These are phyloP conservation scores for Vitis hybrid DNA, from an alignment of 177 flowering plant genomes.

Conservation along the genomic window DNA sequence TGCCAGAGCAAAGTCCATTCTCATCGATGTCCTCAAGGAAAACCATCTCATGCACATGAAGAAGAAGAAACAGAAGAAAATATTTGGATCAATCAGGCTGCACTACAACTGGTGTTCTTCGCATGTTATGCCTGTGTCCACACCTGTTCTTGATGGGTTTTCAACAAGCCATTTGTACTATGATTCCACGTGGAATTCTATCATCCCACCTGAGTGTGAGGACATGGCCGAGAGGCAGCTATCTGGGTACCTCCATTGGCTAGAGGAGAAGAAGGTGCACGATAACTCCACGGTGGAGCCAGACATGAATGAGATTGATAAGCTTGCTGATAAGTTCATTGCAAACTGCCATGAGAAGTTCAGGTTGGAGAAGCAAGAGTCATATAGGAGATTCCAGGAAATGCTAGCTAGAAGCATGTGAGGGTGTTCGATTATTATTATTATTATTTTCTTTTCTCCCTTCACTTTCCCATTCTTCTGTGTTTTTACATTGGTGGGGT, in stretches of 20 bases:
- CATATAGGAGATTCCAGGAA: conserved; percentile 85
- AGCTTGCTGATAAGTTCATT: conserved; percentile 82
- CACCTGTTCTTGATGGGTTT: conserved; percentile 21
- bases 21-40: conserved; percentile 42
- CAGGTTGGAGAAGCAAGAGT: conserved; percentile 91
- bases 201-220: conserved; percentile 21
- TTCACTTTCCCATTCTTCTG: conserved; percentile 8
- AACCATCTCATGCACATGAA: conserved; percentile 31
- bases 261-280: conserved; percentile 56
- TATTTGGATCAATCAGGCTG: conserved; percentile 64
- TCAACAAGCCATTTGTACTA: conserved; percentile 35
- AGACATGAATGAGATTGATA: conserved; percentile 63
- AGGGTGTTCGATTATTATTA: neutral
- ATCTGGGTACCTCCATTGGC: conserved; percentile 74
- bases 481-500: conserved; percentile 11
- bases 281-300: conserved; percentile 10
- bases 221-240: conserved; percentile 36
- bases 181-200: conserved; percentile 64
- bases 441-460: neutral
- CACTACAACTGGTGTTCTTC: conserved; percentile 81
- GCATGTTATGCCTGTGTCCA: conserved; percentile 56
- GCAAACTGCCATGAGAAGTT: conserved; percentile 88
- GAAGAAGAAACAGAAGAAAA: conserved; percentile 35
- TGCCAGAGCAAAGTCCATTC: conserved; percentile 51
- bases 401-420: conserved; percentile 89